phyloP scores from a whole-genome alignment of 2,329 filamentous ascomycete species.

The Fusarium sublunatum region DNA sequence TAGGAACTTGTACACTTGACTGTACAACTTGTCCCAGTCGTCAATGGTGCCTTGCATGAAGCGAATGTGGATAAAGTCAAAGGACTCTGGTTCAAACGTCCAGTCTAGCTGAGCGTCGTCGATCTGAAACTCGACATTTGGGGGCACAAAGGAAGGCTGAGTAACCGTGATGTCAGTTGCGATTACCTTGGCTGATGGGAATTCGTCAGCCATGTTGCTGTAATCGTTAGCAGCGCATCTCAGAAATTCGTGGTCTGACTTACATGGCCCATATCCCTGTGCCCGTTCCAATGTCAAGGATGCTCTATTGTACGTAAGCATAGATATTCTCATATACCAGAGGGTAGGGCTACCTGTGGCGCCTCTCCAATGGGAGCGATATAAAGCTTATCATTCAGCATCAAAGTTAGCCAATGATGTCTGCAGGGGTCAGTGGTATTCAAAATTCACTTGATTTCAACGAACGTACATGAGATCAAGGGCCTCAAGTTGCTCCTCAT shows the following conservation, averaged over 20 bases:
- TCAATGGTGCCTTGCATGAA: slow-evolving; percentile 46
- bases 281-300: slow-evolving; percentile 39
- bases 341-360: slow-evolving; percentile 19
- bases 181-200: slow-evolving; percentile 37
- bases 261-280: slow-evolving; percentile 43
- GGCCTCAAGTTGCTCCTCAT: slow-evolving; percentile 41
- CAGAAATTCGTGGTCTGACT: fast-evolving
- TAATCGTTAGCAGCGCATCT: neutral
- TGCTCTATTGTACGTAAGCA: slow-evolving; percentile 9
- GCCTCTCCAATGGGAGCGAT: slow-evolving; percentile 34
- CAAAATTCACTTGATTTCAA: no score
- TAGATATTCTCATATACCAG: fast-evolving
- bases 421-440: neutral
- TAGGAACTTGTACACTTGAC: slow-evolving; percentile 30
- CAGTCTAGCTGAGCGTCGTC: slow-evolving; percentile 56
- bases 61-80: slow-evolving; percentile 51
- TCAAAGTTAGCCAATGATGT: slow-evolving; percentile 41
- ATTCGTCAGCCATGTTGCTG: slow-evolving; percentile 40
- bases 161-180: slow-evolving; percentile 39
- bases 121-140: slow-evolving; percentile 53
- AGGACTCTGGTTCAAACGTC: slow-evolving; percentile 51
- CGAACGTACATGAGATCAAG: slow-evolving; percentile 38
- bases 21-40: slow-evolving; percentile 46
- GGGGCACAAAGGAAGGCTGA: slow-evolving; percentile 45
- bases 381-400: slow-evolving; percentile 38